Conservation (phyloP, 176 grass and related monocot species). For the Dactylis glomerata region DNA sequence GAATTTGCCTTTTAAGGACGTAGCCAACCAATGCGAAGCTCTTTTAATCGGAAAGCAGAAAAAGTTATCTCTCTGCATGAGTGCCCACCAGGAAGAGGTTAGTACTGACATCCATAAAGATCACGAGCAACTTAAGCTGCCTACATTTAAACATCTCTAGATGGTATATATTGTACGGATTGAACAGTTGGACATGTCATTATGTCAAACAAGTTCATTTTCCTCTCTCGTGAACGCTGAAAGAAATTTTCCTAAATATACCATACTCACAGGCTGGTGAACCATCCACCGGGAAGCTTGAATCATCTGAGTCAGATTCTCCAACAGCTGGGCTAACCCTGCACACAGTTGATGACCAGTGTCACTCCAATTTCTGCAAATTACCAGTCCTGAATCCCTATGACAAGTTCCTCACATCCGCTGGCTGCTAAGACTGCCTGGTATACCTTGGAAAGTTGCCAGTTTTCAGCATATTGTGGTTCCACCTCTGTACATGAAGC, state of each 20-base stretch:
- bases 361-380: constrained; percentile 46
- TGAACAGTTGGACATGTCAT: background rate
- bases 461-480: background rate
- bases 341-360: constrained; percentile 36
- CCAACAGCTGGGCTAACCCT: constrained; percentile 10
- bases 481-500: constrained; percentile 14
- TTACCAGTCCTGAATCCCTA: constrained; percentile 74
- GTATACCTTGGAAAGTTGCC: background rate
- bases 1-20: constrained; percentile 65
- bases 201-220: constrained; percentile 8
- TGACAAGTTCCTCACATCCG: constrained; percentile 60
- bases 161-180: background rate
- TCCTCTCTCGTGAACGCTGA: background rate
- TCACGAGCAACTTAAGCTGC: background rate
- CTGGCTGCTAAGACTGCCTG: constrained; percentile 48
- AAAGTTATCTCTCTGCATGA: constrained; percentile 66
- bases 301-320: constrained; percentile 27
- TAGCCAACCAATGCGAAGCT: constrained; percentile 74
- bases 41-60: constrained; percentile 67
- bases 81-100: constrained; percentile 45
- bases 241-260: background rate
- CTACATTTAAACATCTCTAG: constrained; percentile 13
- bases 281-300: constrained; percentile 28
- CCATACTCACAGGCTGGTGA: constrained; percentile 47
- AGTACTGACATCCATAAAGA: constrained; percentile 12